Conservation (phyloP, 345 rosid genomes). For the Eucalyptus curtisii region DNA sequence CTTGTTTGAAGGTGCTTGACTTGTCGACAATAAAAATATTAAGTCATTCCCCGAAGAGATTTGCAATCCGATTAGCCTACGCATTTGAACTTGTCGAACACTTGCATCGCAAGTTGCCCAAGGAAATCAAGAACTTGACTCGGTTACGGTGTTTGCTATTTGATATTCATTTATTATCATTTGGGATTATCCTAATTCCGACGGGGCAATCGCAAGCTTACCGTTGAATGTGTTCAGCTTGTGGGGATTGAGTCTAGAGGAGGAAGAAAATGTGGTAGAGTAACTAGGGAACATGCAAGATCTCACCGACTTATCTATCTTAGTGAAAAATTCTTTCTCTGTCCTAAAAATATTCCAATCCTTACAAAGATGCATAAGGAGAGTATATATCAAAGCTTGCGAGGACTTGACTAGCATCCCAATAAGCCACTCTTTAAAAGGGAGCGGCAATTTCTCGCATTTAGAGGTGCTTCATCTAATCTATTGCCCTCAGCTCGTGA, state of each 20-base stretch:
- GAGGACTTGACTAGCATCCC: accelerated
- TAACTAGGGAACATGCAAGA: not conserved
- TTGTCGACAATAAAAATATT: accelerated
- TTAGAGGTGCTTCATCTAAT: not conserved
- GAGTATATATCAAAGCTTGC: accelerated
- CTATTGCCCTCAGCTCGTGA: accelerated
- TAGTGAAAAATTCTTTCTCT: accelerated
- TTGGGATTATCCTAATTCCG: accelerated
- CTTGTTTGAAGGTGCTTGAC: not conserved
- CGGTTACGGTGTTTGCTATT: accelerated
- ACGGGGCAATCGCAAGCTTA: not conserved
- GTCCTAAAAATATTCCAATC: not conserved
- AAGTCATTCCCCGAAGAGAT: accelerated
- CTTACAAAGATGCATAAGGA: not conserved
- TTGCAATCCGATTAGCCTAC: not conserved
- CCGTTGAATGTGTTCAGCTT: accelerated
- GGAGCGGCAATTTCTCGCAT: accelerated
- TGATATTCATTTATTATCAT: accelerated
- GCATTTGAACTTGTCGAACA: accelerated
- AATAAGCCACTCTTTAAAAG: not conserved
- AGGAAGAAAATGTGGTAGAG: not conserved
- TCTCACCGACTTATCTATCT: not conserved
- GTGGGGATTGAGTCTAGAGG: accelerated
- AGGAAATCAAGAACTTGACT: not conserved
- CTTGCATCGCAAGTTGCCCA: no score